These are phyloP conservation scores for Sporothrix brunneoviolacea DNA, from an alignment of 2,329 filamentous ascomycete species.

Conservation along the genomic window DNA sequence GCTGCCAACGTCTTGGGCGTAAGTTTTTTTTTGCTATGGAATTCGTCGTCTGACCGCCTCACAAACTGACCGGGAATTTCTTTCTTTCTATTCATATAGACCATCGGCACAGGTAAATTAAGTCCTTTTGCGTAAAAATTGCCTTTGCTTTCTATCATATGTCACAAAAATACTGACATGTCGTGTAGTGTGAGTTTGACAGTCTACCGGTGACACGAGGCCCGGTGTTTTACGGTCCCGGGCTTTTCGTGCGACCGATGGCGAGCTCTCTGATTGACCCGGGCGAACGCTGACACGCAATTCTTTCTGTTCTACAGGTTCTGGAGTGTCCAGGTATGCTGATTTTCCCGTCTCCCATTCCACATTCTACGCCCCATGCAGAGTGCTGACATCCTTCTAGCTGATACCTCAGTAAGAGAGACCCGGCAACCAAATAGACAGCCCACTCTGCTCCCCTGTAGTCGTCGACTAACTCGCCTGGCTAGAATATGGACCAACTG, in stretches of 20 bases:
- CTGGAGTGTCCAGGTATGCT: conserved; percentile 34
- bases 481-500: conserved; percentile 54
- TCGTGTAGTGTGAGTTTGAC: conserved; percentile 9
- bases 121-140: no score
- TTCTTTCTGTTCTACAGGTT: conserved; percentile 21
- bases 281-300: neutral
- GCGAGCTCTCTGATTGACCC: neutral
- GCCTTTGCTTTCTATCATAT: neutral
- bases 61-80: neutral
- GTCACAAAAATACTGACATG: neutral
- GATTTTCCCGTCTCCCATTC: neutral
- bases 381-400: conserved; percentile 16
- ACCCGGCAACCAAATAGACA: neutral
- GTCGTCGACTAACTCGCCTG: neutral
- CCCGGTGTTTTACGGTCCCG: no score
- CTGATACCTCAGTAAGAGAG: conserved; percentile 25
- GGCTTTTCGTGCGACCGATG: no score
- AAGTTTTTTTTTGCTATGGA: conserved; percentile 20
- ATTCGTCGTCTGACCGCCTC: neutral
- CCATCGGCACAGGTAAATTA: conserved; percentile 26
- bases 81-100: conserved; percentile 17
- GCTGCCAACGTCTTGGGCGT: conserved; percentile 35
- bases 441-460: neutral
- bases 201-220: neutral
- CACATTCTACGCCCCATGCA: neutral